Conservation (phyloP, 2,329 filamentous ascomycete genomes). For the Blastomyces emzantsi region DNA sequence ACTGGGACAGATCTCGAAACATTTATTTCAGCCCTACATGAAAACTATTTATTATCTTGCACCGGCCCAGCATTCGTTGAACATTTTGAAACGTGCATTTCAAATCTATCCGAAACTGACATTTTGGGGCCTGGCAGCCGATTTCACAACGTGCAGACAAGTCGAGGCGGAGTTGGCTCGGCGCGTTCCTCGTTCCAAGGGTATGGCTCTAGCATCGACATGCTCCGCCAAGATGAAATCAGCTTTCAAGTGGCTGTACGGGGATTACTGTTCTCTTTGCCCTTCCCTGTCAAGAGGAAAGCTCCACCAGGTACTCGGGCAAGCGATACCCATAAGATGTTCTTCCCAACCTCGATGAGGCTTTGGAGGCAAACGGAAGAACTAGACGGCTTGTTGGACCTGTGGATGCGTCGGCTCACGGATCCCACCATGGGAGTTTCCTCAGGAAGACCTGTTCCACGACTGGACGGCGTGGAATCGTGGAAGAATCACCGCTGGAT, state of each 20-base stretch:
- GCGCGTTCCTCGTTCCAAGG: slow-evolving; percentile 40
- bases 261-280: slow-evolving; percentile 75
- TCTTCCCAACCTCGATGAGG: slow-evolving; percentile 76
- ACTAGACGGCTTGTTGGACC: slow-evolving; percentile 56
- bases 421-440: slow-evolving; percentile 26
- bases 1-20: slow-evolving; percentile 86
- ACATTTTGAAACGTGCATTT: slow-evolving; percentile 74
- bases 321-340: slow-evolving; percentile 74
- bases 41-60: slow-evolving; percentile 87
- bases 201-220: slow-evolving; percentile 56
- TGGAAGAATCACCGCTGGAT: slow-evolving; percentile 22
- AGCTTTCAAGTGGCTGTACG: slow-evolving; percentile 84
- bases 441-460: slow-evolving; percentile 3
- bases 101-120: slow-evolving; percentile 79
- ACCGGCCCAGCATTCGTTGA: slow-evolving; percentile 61
- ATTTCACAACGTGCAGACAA: slow-evolving; percentile 20
- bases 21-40: slow-evolving; percentile 81
- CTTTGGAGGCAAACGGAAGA: slow-evolving; percentile 80
- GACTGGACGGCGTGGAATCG: slow-evolving; percentile 27
- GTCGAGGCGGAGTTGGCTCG: slow-evolving; percentile 46
- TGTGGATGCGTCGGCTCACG: slow-evolving; percentile 31
- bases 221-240: slow-evolving; percentile 85
- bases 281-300: slow-evolving; percentile 67
- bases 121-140: slow-evolving; percentile 63
- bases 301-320: slow-evolving; percentile 30